Evolutionary conservation across 257 asterid genomes (phyloP).

Genomic region (Gentiana macrophylla): DNA sequence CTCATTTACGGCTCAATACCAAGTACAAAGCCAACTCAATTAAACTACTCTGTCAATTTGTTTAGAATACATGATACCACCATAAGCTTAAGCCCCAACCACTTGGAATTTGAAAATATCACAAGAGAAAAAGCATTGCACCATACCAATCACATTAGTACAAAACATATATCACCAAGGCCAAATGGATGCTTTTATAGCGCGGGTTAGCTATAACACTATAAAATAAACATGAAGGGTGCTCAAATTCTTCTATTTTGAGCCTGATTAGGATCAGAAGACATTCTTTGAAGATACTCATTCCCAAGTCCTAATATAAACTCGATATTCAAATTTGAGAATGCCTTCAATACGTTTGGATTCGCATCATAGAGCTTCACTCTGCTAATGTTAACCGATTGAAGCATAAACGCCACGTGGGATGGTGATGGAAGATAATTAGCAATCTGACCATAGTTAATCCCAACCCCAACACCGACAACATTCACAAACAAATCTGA

Average conservation of each 20-base stretch:
- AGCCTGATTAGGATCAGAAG: slow-evolving; percentile 53
- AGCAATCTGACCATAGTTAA: slow-evolving; percentile 87
- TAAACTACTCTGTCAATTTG: no score
- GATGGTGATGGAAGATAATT: slow-evolving; percentile 68
- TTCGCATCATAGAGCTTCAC: slow-evolving; percentile 83
- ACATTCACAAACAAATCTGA: slow-evolving; percentile 25
- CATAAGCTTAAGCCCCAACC: no score
- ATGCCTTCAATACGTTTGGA: slow-evolving; percentile 55
- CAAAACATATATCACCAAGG: no score
- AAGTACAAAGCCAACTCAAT: no score
- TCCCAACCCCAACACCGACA: slow-evolving; percentile 47
- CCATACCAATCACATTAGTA: no score
- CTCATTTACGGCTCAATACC: no score
- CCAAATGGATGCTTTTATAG: no score
- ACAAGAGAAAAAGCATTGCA: no score
- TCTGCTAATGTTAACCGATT: slow-evolving; percentile 45
- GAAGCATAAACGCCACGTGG: slow-evolving; percentile 50
- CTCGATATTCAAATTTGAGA: slow-evolving; percentile 51
- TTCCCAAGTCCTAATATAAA: slow-evolving; percentile 65
- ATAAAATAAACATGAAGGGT: no score
- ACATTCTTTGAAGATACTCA: slow-evolving; percentile 41
- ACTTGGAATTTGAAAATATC: no score
- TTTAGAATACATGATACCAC: no score
- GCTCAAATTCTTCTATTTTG: slow-evolving; percentile 31
- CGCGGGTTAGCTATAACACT: no score